Base-by-base conservation (phyloP, 306 rosid genomes). In the Glycine soja region DNA sequence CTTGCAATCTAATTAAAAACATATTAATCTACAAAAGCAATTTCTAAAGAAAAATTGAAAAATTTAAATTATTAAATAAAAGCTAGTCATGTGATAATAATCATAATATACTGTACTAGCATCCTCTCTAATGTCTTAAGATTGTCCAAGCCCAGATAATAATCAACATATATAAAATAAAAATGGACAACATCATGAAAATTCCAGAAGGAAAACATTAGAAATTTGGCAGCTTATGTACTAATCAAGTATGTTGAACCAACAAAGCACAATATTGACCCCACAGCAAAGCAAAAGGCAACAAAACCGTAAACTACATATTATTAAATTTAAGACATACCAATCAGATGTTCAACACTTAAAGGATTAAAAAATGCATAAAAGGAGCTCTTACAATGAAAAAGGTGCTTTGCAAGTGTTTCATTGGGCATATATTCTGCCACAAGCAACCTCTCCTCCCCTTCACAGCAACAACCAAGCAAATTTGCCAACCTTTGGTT, bases 341-440 rank as follows among this genome's bases (percentile, higher is more conserved):
- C 15, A 8, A 77, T 36, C 30, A 10, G 9, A 34, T 76, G 64
- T 56, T 78, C 61, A 70, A 64, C 14, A 56, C 70, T 24, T 75
- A 10, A 69, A 72, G 50, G 61, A 43, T 30, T 6, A 65, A 58
- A 56, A 9, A 2, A 47, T 48, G 47, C 67, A 47, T 36, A 43
- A 75, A 66, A 72, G 11, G 45, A 79, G 46, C 53, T 34, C 92
- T 87, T 89, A 91, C 91, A 93, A 77, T 93, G 96, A 72, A 91
- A 93, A 64, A 93, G 94, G 76, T 91, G 97, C 6, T 88, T 89
- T 58, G 94, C 96, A 61, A 91, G 96, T 83, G 97, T 93, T 88
- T 90, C 96, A 71, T 84, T 89, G 30, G 94, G 94, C 94, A 93
- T 89, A 73, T 86, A 91, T 86, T 93, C 97, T 4, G 92, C 93